Base-by-base conservation (phyloP, 2,329 filamentous ascomycete species). In the Graphiopsis chlorocephala region DNA sequence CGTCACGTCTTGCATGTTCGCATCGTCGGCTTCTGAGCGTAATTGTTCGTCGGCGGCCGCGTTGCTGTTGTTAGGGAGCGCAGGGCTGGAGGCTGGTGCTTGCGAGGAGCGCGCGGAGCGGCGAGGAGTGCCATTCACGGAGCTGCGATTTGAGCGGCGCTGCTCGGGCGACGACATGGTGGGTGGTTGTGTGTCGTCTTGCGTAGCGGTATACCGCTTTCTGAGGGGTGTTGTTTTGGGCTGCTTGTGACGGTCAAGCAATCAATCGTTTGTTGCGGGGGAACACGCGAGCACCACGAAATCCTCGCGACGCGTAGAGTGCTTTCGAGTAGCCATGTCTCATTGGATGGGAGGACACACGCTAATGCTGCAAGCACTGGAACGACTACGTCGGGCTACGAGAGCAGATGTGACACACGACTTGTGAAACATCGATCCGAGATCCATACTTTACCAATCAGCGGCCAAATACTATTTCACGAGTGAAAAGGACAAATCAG, bases 111-210 rank as follows among this genome's bases (percentile, higher is more conserved):
- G 79, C 65, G 78, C 81, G 68, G 85, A 83, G 65, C 83, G 79
- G 31, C 84, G 85, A 61, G 73, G 72, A 52, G 73, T 76, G 48
- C 71, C 70, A 50, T 71, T 71, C 68, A 83, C 82, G 14, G 85
- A 85, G 67, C 75, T 82, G 72, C 85, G 84, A 73, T 78, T 76
- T 45, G 83, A 81, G 71, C 86, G 83, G 71, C 84, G 81, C 71
- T 81, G 80, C 66, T 82, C 77, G 45, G 87, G 87, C 26, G 87
- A 89, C 73, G 87, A 90, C 87, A 89, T 89, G 64, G 66, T 79
- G 72, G 64, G 28, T 35, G 45, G n/a, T n/a, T 28, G 15, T 50
- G 50, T 20, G 25, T 20, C 25, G 33, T 28, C 7, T 17, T 28
- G 14, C 23, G 31, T 26, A 45, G 35, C 35, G 31, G 23, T 58